These are phyloP conservation scores for Sphagnurus paluster DNA, from an alignment of 1,284 basidiomycete species.

Conservation along the genomic window DNA sequence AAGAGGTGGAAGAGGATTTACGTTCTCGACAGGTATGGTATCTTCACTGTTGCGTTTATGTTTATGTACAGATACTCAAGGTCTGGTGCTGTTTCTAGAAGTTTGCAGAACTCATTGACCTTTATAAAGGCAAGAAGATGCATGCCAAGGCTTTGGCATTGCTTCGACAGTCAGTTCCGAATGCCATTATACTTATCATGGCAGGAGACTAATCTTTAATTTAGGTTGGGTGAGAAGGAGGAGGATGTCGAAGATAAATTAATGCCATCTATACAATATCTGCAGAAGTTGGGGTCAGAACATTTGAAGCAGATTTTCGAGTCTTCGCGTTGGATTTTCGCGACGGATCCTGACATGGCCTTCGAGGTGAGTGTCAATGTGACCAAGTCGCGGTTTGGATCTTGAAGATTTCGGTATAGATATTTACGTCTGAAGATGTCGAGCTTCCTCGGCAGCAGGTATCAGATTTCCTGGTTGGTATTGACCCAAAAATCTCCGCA, in stretches of 20 bases:
- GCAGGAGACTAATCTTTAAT: neutral
- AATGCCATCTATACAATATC: constrained; percentile 83
- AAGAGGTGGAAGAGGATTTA: constrained; percentile 90
- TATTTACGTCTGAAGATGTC: constrained; percentile 94
- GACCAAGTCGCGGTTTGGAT: neutral
- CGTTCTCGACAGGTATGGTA: constrained; percentile 71
- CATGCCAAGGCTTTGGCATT: constrained; percentile 86
- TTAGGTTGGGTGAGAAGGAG: constrained; percentile 79
- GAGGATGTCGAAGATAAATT: constrained; percentile 80
- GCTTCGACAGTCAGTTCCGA: constrained; percentile 67
- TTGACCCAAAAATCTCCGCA: constrained; percentile 68
- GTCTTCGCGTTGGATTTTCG: constrained; percentile 84
- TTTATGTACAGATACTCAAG: constrained; percentile 1
- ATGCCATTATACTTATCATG: neutral
- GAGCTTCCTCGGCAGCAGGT: constrained; percentile 82
- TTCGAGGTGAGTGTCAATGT: constrained; percentile 58
- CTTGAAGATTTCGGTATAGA: constrained; percentile 43
- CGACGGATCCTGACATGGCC: constrained; percentile 68
- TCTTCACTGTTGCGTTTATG: neutral
- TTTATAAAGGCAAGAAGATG: constrained; percentile 96
- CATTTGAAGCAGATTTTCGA: constrained; percentile 80
- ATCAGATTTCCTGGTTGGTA: constrained; percentile 74
- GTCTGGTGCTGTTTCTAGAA: constrained; percentile 52
- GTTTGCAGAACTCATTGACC: constrained; percentile 86
- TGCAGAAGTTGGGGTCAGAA: constrained; percentile 87